phyloP scores from a whole-genome alignment of 2,329 filamentous ascomycete genomes.

The Aspergillus sp. region DNA sequence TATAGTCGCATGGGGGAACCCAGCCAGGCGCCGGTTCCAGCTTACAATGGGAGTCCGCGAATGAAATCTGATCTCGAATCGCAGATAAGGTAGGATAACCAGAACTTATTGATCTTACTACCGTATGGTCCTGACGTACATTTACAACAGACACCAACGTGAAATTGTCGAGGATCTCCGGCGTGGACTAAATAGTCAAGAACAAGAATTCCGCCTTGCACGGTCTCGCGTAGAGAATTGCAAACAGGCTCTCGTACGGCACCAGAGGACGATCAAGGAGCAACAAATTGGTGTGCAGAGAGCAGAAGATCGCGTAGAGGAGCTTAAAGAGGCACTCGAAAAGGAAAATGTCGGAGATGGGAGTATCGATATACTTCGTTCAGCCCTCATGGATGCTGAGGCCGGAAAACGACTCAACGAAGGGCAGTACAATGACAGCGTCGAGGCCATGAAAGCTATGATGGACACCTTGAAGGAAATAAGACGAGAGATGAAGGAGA shows the following conservation, averaged over 20 bases:
- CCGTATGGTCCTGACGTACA: neutral
- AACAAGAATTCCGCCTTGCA: slow-evolving; percentile 43
- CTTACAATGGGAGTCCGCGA: slow-evolving; percentile 52
- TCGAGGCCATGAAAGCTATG: slow-evolving; percentile 39
- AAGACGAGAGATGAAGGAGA: slow-evolving; percentile 30
- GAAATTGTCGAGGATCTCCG: slow-evolving; percentile 48
- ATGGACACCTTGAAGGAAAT: slow-evolving; percentile 30
- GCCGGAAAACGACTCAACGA: slow-evolving; percentile 38
- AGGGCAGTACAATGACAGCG: slow-evolving; percentile 44
- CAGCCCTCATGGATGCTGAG: slow-evolving; percentile 52
- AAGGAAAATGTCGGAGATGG: slow-evolving; percentile 57
- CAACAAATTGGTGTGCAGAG: slow-evolving; percentile 53
- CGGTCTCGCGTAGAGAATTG: slow-evolving; percentile 46
- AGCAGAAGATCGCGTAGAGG: slow-evolving; percentile 56
- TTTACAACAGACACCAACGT: slow-evolving; percentile 30
- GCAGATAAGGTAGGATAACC: slow-evolving; percentile 49
- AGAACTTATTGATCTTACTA: neutral
- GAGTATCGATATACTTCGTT: slow-evolving; percentile 53
- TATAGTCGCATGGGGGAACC: slow-evolving; percentile 44
- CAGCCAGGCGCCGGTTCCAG: slow-evolving; percentile 48
- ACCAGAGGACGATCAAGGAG: slow-evolving; percentile 41
- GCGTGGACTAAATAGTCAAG: slow-evolving; percentile 48
- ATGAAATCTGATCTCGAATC: slow-evolving; percentile 72
- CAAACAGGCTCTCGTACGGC: slow-evolving; percentile 43
- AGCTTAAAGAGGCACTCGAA: slow-evolving; percentile 60